phyloP scores from a whole-genome alignment of 2,329 filamentous ascomycete genomes.

The Botrytis fragariae region DNA sequence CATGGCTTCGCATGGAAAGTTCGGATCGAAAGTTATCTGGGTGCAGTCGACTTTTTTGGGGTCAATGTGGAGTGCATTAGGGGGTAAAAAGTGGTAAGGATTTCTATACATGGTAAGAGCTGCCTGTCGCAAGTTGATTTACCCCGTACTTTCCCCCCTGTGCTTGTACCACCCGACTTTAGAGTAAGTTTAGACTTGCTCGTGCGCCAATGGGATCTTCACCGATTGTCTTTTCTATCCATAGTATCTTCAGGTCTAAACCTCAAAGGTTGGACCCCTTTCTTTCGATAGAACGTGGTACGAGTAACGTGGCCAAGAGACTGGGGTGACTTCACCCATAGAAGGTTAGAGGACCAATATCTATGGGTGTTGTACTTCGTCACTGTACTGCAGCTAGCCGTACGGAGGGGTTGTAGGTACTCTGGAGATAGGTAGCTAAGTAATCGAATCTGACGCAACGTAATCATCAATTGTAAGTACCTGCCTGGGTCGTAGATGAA shows the following conservation, averaged over 20 bases:
- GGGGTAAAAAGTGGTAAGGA: neutral
- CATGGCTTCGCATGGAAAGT: neutral
- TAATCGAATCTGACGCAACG: neutral
- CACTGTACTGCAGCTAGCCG: neutral
- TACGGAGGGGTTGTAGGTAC: neutral
- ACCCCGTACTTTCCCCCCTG: neutral
- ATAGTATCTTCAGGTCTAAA: neutral
- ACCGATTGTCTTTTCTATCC: neutral
- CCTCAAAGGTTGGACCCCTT: neutral
- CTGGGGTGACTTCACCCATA: neutral
- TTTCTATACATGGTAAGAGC: conserved; percentile 2
- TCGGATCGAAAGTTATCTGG: neutral
- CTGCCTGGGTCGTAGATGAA: neutral
- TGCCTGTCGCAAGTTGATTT: conserved; percentile 1
- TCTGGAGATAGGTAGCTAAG: neutral
- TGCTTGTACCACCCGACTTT: neutral
- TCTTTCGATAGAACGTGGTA: neutral
- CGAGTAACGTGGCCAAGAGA: neutral
- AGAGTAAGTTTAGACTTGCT: neutral
- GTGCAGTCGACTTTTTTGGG: neutral
- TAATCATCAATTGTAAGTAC: neutral
- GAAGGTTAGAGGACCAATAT: neutral
- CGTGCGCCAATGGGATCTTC: conserved; percentile 10
- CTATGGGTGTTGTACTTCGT: neutral
- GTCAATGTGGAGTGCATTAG: conserved; percentile 5